A percentile compares a stretch with the other conserved stretches of the same genome.
Evolutionary conservation across 805 yeast species (phyloP).

Genomic region (Sugiyamaella smithiae): DNA sequence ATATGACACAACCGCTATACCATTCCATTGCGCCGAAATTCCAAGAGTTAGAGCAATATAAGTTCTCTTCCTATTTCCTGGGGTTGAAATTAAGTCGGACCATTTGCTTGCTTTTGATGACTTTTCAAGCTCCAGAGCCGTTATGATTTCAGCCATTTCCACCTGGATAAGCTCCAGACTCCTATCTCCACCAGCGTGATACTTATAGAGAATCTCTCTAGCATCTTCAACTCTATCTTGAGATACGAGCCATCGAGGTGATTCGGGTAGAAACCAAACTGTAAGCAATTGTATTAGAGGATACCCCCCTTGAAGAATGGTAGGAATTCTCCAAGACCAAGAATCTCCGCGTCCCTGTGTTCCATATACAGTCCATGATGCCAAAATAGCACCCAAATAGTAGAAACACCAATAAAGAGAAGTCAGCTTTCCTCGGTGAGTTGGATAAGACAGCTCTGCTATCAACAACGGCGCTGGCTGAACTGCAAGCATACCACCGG

Average conservation of each 20-base stretch:
- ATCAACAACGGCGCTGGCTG: too few species aligned
- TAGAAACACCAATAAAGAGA: too few species aligned
- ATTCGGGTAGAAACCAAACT: conserved; percentile 65
- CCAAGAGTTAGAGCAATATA: conserved; percentile 12
- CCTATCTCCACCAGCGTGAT: too few species aligned
- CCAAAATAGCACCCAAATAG: too few species aligned
- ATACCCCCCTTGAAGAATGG: conserved; percentile 70
- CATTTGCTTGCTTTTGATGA: neutral
- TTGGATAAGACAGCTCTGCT: too few species aligned
- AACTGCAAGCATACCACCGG: too few species aligned
- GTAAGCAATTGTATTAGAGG: conserved; percentile 61
- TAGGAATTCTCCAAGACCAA: conserved; percentile 71
- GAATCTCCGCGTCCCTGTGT: conserved; percentile 44
- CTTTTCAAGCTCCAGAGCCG: conserved; percentile 3
- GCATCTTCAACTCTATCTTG: conserved; percentile 59
- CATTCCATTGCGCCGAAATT: conserved; percentile 16
- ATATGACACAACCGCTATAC: conserved; percentile 17
- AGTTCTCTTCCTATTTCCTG: conserved; percentile 6
- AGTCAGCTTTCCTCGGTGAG: too few species aligned
- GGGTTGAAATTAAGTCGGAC: too few species aligned
- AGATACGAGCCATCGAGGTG: conserved; percentile 68
- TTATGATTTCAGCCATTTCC: conserved; percentile 7
- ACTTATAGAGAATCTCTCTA: conserved; percentile 5
- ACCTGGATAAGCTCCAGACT: conserved; percentile 4
- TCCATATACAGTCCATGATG: conserved; percentile 62